Conservation (phyloP, 2,329 filamentous ascomycete genomes). For the Pseudocercospora ulei region DNA sequence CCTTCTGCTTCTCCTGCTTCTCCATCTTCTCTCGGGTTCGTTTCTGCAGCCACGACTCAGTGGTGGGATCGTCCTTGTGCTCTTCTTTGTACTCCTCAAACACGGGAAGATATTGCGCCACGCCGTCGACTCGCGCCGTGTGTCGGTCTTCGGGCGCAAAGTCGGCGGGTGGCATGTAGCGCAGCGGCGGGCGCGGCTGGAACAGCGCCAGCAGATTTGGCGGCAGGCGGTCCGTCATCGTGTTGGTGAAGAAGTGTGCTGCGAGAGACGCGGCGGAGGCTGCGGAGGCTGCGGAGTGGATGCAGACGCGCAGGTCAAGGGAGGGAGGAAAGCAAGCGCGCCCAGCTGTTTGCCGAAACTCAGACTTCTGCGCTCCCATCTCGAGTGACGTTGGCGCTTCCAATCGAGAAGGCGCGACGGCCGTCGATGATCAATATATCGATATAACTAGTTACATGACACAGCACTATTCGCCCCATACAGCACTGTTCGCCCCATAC, state of each 20-base stretch:
- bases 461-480: too few relatives aligned
- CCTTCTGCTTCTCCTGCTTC: conserved; percentile 60
- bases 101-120: conserved; percentile 65
- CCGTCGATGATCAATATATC: background rate
- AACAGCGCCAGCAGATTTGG: conserved; percentile 89
- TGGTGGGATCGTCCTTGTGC: conserved; percentile 47
- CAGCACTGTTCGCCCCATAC: background rate
- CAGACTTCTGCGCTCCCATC: background rate
- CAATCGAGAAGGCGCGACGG: background rate
- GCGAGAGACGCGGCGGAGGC: too few relatives aligned
- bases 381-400: conserved; percentile 4
- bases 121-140: conserved; percentile 61
- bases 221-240: conserved; percentile 93
- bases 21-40: conserved; percentile 76
- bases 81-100: conserved; percentile 64
- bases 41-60: conserved; percentile 85
- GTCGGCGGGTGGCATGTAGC: conserved; percentile 77
- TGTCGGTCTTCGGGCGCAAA: conserved; percentile 71
- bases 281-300: too few relatives aligned
- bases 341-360: conserved; percentile 6
- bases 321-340: too few relatives aligned
- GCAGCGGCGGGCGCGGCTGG: conserved; percentile 81
- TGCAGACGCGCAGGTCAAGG: too few relatives aligned
- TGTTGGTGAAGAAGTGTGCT: conserved; percentile 16
- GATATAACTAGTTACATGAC: background rate